Base-by-base conservation (phyloP, 192 early-diverging fungal species). In the Gonapodya prolifera region DNA sequence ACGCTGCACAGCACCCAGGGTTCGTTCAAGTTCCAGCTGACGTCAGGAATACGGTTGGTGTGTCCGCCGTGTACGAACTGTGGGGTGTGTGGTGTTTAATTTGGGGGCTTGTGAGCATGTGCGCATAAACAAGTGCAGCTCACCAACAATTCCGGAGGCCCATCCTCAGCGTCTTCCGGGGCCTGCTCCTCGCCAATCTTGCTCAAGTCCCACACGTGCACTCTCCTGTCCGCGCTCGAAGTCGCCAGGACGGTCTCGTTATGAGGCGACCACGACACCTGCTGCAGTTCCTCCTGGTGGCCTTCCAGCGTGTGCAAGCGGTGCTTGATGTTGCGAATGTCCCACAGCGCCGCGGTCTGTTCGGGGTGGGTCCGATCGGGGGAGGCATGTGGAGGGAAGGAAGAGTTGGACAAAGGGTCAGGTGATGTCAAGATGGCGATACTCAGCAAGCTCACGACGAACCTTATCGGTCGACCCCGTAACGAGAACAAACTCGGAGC, bases 51-150 rank as follows among this genome's bases (percentile, higher is more conserved):
- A 83, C 93, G 95, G 87, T 94, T 96, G 2, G 95, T 98, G 78
- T 99, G 97, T 2, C 97, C 97, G 45, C 97, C 97, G 79, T 99
- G 97, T 34, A 99, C 91, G 86, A 97, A 99, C 93, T 92, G 78
- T 2, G 79, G 0, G 77, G 33, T 76, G 79, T n/a, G n/a, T n/a
- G n/a, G n/a, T n/a, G n/a, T n/a, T n/a, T n/a, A n/a, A n/a, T n/a
- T n/a, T n/a, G n/a, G n/a, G n/a, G n/a, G n/a, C n/a, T n/a, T n/a
- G n/a, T n/a, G n/a, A n/a, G n/a, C n/a, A n/a, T n/a, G n/a, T n/a
- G n/a, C n/a, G n/a, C n/a, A n/a, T n/a, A n/a, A n/a, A n/a, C n/a
- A n/a, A n/a, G n/a, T n/a, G 30, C 30, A 33, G 30, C 77, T 77
- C 85, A 92, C 91, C 86, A 99, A 86, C 35, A 99, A 87, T 80